Conservation (phyloP, 805 yeast genomes). For the Candida piceae region DNA sequence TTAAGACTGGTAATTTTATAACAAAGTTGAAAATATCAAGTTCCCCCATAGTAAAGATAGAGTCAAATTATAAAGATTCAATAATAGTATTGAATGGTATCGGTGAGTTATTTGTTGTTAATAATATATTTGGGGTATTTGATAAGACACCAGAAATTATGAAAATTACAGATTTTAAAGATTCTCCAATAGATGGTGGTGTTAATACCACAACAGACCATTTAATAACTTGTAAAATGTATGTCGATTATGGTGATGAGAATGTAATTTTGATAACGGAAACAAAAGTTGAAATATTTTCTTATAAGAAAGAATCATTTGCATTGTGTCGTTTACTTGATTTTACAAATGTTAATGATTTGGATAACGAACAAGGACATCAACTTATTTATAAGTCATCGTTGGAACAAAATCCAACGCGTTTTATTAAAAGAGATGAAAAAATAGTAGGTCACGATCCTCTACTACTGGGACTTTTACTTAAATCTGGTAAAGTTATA, state of each 20-base stretch:
- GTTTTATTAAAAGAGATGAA: slow-evolving; percentile 10
- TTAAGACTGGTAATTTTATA: slow-evolving; percentile 15
- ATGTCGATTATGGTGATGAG: slow-evolving; percentile 30
- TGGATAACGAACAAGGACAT: not conserved
- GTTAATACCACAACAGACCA: slow-evolving; percentile 5
- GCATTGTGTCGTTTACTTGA: slow-evolving; percentile 4
- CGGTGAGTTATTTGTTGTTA: slow-evolving; percentile 23
- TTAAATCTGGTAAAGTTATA: slow-evolving; percentile 37
- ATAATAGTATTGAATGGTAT: slow-evolving; percentile 18
- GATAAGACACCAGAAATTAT: slow-evolving; percentile 5
- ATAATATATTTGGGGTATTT: slow-evolving; percentile 13
- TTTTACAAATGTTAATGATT: slow-evolving; percentile 1
- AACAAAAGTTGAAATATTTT: slow-evolving; percentile 15
- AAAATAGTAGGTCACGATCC: slow-evolving; percentile 28
- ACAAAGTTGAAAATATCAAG: slow-evolving; percentile 9
- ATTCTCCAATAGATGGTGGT: not conserved
- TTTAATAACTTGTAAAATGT: slow-evolving; percentile 14
- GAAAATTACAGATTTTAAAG: slow-evolving; percentile 2
- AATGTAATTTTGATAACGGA: slow-evolving; percentile 19
- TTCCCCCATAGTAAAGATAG: slow-evolving; percentile 18
- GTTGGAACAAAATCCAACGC: slow-evolving; percentile 20
- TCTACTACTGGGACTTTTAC: slow-evolving; percentile 27
- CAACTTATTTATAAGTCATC: slow-evolving; percentile 17
- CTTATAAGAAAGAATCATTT: slow-evolving; percentile 10
- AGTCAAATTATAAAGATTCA: slow-evolving; percentile 26